Evolutionary conservation across 1,284 basidiomycete species (phyloP).

Genomic region (Acaromyces ingoldii): DNA sequence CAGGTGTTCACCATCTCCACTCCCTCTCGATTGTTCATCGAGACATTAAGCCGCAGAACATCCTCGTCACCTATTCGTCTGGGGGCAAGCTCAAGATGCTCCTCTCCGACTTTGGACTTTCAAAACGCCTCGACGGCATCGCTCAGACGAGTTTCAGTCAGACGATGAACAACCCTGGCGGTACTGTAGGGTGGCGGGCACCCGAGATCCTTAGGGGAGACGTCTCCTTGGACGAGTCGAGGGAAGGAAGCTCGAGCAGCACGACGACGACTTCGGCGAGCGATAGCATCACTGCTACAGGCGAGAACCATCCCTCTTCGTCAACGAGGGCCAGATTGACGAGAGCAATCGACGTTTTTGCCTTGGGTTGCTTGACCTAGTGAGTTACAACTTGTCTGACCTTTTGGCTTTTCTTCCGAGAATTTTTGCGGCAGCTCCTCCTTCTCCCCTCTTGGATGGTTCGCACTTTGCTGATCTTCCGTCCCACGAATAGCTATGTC

Average conservation of each 20-base stretch:
- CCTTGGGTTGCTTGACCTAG: conserved; percentile 47
- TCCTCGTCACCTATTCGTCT: conserved; percentile 61
- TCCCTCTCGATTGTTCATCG: conserved; percentile 93
- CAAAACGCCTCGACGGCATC: conserved; percentile 44
- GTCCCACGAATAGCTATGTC: conserved; percentile 39
- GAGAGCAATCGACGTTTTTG: conserved; percentile 48
- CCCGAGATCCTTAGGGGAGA: conserved; percentile 47
- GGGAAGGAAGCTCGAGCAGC: conserved; percentile 20
- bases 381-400: conserved; percentile 8
- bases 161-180: conserved; percentile 46
- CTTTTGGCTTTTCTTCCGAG: not conserved
- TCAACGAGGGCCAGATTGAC: conserved; percentile 34
- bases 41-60: conserved; percentile 98
- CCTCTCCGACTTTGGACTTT: conserved; percentile 49
- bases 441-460: too few relatives aligned
- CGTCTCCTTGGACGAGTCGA: conserved; percentile 32
- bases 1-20: conserved; percentile 84
- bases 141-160: conserved; percentile 48
- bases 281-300: conserved; percentile 10
- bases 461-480: too few relatives aligned
- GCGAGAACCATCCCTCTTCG: conserved; percentile 2
- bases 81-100: conserved; percentile 44
- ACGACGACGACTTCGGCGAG: too few relatives aligned
- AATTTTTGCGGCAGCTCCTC: too few relatives aligned
- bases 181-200: conserved; percentile 49